These are phyloP conservation scores for Penicillium sp. DNA, from an alignment of 2,329 filamentous ascomycete genomes.

Conservation along the genomic window DNA sequence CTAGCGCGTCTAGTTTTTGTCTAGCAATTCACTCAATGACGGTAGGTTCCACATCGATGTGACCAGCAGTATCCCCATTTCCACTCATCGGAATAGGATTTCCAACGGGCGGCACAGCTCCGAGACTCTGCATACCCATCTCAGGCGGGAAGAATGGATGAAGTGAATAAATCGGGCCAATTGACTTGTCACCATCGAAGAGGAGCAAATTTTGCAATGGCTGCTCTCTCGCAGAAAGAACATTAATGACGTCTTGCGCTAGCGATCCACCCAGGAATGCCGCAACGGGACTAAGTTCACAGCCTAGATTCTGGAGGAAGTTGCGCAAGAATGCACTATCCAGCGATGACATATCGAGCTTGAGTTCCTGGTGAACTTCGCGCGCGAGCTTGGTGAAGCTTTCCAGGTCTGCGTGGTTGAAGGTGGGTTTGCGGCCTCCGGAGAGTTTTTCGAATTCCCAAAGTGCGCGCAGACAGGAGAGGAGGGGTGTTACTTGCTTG, in stretches of 20 bases:
- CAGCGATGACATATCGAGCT: slow-evolving; percentile 66
- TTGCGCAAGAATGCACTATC: slow-evolving; percentile 70
- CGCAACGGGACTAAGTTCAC: slow-evolving; percentile 80
- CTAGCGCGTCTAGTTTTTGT: background rate
- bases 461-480: slow-evolving; percentile 82
- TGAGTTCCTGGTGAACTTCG: slow-evolving; percentile 72
- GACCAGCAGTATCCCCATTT: background rate
- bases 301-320: slow-evolving; percentile 82
- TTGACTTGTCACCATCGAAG: slow-evolving; percentile 80
- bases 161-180: slow-evolving; percentile 76
- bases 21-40: background rate
- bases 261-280: slow-evolving; percentile 87
- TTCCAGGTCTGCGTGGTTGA: slow-evolving; percentile 64
- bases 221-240: slow-evolving; percentile 84
- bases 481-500: slow-evolving; percentile 73
- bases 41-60: background rate
- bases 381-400: slow-evolving; percentile 75
- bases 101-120: slow-evolving; percentile 28
- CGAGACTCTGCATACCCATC: slow-evolving; percentile 22
- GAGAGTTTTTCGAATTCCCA: slow-evolving; percentile 76
- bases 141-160: slow-evolving; percentile 61
- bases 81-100: slow-evolving; percentile 21
- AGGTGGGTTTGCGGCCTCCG: slow-evolving; percentile 54
- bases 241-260: slow-evolving; percentile 96
- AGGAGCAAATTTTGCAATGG: slow-evolving; percentile 93